Evolutionary conservation across 768 basidiomycete genomes (phyloP).

Genomic region (Russula foetens): DNA sequence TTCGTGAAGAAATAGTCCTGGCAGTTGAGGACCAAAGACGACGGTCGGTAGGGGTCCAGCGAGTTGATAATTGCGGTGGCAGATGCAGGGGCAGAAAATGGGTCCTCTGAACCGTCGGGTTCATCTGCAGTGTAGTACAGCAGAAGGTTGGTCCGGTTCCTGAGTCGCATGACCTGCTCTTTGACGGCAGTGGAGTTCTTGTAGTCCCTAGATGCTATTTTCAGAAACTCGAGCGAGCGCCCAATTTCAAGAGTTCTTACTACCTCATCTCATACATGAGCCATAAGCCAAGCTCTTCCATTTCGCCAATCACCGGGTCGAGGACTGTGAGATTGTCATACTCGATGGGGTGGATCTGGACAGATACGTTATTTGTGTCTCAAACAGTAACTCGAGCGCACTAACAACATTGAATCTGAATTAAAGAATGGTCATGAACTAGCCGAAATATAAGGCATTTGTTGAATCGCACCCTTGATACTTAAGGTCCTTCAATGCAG

Average conservation of each 20-base stretch:
- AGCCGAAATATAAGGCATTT: background rate
- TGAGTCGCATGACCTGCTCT: conserved; percentile 61
- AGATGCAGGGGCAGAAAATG: conserved; percentile 46
- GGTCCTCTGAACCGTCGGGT: conserved; percentile 60
- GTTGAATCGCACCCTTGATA: conserved; percentile 37
- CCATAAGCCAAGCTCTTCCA: conserved; percentile 63
- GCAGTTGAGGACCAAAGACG: conserved; percentile 49
- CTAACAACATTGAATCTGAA: conserved; percentile 33
- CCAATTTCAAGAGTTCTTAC: conserved; percentile 17
- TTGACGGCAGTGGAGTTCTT: conserved; percentile 54
- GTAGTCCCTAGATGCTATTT: conserved; percentile 40
- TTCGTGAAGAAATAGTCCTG: conserved; percentile 52
- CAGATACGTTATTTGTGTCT: background rate
- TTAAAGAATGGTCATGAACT: conserved; percentile 17
- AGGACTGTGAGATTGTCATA: conserved; percentile 50
- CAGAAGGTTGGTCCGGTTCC: conserved; percentile 58
- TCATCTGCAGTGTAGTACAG: conserved; percentile 73
- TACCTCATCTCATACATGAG: conserved; percentile 79
- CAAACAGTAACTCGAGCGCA: background rate
- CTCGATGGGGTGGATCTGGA: conserved; percentile 62
- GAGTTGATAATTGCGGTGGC: conserved; percentile 41
- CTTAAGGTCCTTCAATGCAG: conserved; percentile 48
- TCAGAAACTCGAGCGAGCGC: background rate
- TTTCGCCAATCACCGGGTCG: conserved; percentile 51
- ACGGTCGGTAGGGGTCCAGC: conserved; percentile 51